Percentiles rank a stretch among this genome's conserved stretches.
phyloP scores from a whole-genome alignment of 2,329 filamentous ascomycete genomes.

The Ilyonectria robusta region DNA sequence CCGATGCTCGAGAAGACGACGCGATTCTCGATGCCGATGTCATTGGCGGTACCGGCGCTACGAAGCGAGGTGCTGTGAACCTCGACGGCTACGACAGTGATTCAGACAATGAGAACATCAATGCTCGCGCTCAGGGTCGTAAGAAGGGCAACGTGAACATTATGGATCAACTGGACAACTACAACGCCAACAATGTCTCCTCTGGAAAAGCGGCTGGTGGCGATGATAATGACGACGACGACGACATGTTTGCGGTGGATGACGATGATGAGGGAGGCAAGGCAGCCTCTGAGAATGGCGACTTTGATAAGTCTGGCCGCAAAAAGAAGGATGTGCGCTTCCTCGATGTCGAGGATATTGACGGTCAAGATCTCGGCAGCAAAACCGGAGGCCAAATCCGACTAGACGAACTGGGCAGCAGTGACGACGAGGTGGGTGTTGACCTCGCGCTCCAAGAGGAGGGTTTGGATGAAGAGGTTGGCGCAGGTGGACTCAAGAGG shows the following conservation, averaged over 20 bases:
- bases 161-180: conserved; percentile 68
- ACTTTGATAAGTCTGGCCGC: conserved; percentile 62
- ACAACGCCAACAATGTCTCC: conserved; percentile 61
- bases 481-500: conserved; percentile 89
- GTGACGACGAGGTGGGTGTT: conserved; percentile 78
- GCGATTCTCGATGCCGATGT: conserved; percentile 91
- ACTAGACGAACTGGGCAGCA: conserved; percentile 69
- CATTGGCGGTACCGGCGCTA: conserved; percentile 83
- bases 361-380: conserved; percentile 82
- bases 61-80: conserved; percentile 94
- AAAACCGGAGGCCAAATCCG: conserved; percentile 81
- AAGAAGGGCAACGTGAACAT: conserved; percentile 65
- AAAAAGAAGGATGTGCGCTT: conserved; percentile 76
- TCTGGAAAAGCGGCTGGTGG: conserved; percentile 65
- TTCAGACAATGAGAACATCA: conserved; percentile 91
- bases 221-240: conserved; percentile 68
- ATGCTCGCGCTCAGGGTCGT: conserved; percentile 77
- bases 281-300: conserved; percentile 49
- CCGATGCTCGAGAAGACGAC: conserved; percentile 80
- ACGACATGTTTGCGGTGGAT: conserved; percentile 83
- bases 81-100: conserved; percentile 98
- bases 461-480: conserved; percentile 89
- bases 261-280: conserved; percentile 68
- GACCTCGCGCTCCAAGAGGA: conserved; percentile 80
- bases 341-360: conserved; percentile 74